Evolutionary conservation across 257 asterid genomes (phyloP).

Genomic region (Lantana camara): DNA sequence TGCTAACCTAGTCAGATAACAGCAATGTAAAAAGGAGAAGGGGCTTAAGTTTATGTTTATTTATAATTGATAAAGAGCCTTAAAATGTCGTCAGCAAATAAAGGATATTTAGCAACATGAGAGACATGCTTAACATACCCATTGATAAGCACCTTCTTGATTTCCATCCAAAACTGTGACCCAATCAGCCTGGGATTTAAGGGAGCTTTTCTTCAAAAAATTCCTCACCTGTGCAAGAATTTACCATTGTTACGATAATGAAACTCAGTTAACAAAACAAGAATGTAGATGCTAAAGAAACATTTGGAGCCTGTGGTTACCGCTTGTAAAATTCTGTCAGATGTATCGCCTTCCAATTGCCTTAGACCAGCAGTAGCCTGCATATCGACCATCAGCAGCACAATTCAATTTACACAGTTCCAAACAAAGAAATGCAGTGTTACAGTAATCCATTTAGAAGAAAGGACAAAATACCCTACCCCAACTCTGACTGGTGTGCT

Average conservation of each 20-base stretch:
- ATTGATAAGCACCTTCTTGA: conserved; percentile 82
- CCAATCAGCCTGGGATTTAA: conserved; percentile 66
- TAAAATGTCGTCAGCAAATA: not conserved
- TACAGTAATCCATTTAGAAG: not conserved
- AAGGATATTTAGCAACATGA: conserved; percentile 17
- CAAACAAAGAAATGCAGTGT: conserved; percentile 15
- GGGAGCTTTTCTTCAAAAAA: conserved; percentile 62
- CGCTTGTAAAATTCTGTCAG: conserved; percentile 80
- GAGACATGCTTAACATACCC: conserved; percentile 54
- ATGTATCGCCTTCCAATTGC: conserved; percentile 71
- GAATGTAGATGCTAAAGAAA: conserved; percentile 3
- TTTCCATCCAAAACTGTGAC: conserved; percentile 72
- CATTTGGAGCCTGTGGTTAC: conserved; percentile 41
- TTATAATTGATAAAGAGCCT: not conserved
- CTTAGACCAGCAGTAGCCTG: conserved; percentile 97
- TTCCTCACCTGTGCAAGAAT: conserved; percentile 64
- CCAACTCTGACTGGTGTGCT: conserved; percentile 73
- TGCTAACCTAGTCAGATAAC: not conserved
- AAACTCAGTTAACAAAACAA: not conserved
- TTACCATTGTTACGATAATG: conserved; percentile 24
- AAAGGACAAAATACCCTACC: conserved; percentile 45
- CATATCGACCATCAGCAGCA: no score
- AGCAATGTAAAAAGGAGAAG: not conserved
- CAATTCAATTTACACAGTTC: conserved; percentile 16
- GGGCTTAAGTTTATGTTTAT: not conserved